A percentile compares a stretch with the other conserved stretches of the same genome.
Evolutionary conservation across 257 asterid species (phyloP).

Genomic region (Ophiorrhiza pumila): DNA sequence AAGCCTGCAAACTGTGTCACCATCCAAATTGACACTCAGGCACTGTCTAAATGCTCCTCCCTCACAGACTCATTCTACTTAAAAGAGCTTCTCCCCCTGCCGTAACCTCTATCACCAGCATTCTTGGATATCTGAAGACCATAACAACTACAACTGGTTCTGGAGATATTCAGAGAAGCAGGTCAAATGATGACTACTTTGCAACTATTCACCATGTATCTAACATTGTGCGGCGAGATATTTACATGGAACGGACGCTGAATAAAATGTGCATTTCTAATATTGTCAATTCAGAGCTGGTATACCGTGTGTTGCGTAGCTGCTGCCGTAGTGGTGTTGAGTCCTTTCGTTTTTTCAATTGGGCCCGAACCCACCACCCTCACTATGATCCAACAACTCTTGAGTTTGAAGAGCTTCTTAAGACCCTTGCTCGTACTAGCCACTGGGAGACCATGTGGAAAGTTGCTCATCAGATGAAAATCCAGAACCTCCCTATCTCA

Average conservation of each 20-base stretch:
- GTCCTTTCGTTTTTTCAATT: slow-evolving; percentile 94
- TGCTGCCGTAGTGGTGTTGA: slow-evolving; percentile 71
- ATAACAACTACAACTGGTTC: slow-evolving; percentile 22
- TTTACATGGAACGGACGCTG: slow-evolving; percentile 89
- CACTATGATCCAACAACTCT: slow-evolving; percentile 86
- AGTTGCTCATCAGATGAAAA: slow-evolving; percentile 76
- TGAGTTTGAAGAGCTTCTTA: slow-evolving; percentile 88
- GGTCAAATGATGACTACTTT: slow-evolving; percentile 75
- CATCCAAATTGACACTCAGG: neutral
- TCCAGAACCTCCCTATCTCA: slow-evolving; percentile 55
- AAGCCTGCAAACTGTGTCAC: neutral
- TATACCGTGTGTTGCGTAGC: slow-evolving; percentile 75
- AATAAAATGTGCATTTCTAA: slow-evolving; percentile 71
- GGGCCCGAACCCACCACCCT: slow-evolving; percentile 88
- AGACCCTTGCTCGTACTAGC: slow-evolving; percentile 62
- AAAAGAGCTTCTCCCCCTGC: slow-evolving; percentile 24
- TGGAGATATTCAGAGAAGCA: slow-evolving; percentile 30
- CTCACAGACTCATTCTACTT: slow-evolving; percentile 22
- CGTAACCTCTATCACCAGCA: slow-evolving; percentile 13
- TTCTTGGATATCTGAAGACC: slow-evolving; percentile 26
- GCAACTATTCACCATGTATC: slow-evolving; percentile 92
- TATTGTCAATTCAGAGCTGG: slow-evolving; percentile 80
- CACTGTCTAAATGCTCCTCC: slow-evolving; percentile 17
- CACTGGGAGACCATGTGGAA: slow-evolving; percentile 99
- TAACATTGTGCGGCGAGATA: slow-evolving; percentile 85